Base-by-base conservation (phyloP, 768 basidiomycete genomes). In the Hypholoma fasciculare region DNA sequence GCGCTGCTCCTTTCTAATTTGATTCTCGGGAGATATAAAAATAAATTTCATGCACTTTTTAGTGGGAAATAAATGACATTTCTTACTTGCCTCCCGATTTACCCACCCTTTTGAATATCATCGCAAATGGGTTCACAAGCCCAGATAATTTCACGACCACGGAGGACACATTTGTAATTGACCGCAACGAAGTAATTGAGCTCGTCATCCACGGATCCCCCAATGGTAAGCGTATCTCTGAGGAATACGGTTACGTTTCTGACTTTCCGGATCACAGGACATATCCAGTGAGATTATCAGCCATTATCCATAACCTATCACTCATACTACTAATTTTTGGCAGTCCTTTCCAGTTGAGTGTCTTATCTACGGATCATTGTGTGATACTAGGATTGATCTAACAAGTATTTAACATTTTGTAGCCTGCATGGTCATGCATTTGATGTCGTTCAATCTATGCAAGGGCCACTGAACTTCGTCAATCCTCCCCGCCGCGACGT, bases 101-200 rank as follows among this genome's bases (percentile, higher is more conserved):
- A 0, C 85, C 86, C 0, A 79, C 84, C 9, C 73, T 87, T 16
- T 75, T 86, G n/a, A 66, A 66, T 16, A 66, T 66, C 38, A 66
- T 66, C 46, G 52, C 68, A 0, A 59, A 58, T 16, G 68, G 68
- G 3, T 66, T 63, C 8, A 63, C 61, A 13, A 52, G 51, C 6
- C 48, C 39, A 16, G 44, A 44, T 37, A 63, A 66, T 48, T 72
- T 72, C 57, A 67, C 66, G 3, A 56, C 61, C 7, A 65, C 67
- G 4, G 71, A 72, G 48, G 63, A 72, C 47, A 72, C 71, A 1
- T 65, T 67, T 44, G 60, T 70, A 34, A 57, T 72, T 4, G 64
- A 69, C 34, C 58, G 56, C 3, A 66, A 67, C 55, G 67, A 69
- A 36, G 63, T 65, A 8, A 61, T 72, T 43, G 64, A 71, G 37